phyloP scores from a whole-genome alignment of 345 rosid species.

The Odontarrhena argentea region DNA sequence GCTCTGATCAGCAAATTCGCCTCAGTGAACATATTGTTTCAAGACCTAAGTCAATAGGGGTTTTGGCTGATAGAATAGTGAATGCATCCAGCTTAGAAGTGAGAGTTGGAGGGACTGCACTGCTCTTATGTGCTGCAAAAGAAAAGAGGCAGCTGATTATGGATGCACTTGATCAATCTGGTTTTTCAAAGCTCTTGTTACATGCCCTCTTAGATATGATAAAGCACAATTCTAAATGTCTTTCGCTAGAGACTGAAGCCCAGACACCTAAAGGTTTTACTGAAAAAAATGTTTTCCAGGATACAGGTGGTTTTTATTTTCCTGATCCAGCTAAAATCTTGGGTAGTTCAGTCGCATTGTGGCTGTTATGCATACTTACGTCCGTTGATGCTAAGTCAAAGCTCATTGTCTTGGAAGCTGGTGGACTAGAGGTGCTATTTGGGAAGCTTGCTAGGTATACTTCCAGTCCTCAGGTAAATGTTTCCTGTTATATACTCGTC shows the following conservation, averaged over 20 bases:
- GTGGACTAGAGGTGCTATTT: constrained; percentile 71
- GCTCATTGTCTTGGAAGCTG: constrained; percentile 68
- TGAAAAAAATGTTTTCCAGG: constrained; percentile 63
- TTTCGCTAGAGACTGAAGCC: constrained; percentile 62
- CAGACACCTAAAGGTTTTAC: constrained; percentile 55
- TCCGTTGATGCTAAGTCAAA: constrained; percentile 53
- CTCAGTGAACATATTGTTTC: constrained; percentile 65
- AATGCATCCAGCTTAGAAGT: constrained; percentile 73
- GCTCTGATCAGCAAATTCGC: constrained; percentile 60
- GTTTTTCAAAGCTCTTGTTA: constrained; percentile 54
- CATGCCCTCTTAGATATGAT: constrained; percentile 73
- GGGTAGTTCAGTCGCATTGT: constrained; percentile 64
- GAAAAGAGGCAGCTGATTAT: constrained; percentile 58
- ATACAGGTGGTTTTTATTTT: constrained; percentile 61
- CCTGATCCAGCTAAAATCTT: constrained; percentile 64
- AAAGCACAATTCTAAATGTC: constrained; percentile 51
- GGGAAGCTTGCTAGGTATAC: constrained; percentile 69
- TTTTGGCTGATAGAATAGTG: constrained; percentile 68
- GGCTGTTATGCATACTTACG: constrained; percentile 71
- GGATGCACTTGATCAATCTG: constrained; percentile 67
- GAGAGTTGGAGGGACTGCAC: constrained; percentile 67
- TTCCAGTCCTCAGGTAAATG: constrained; percentile 40
- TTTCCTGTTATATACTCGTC: background rate
- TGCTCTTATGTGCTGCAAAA: constrained; percentile 72
- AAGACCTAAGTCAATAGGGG: constrained; percentile 50